Evolutionary conservation across 1,139 yeast genomes (phyloP).

Genomic region (Suhomyces choctaworum): DNA sequence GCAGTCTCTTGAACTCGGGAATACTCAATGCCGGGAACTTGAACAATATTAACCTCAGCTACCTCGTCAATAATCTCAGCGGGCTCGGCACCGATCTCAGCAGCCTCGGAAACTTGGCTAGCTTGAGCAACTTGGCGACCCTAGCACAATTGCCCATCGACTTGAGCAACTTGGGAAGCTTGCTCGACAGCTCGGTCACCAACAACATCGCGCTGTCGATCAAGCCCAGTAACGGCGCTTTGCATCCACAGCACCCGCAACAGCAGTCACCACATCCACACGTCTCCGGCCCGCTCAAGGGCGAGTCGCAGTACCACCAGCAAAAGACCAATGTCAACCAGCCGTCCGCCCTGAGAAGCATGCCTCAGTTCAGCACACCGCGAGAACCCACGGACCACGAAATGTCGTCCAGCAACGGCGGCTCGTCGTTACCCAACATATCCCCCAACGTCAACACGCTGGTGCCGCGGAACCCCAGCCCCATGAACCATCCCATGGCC

Average conservation of each 20-base stretch:
- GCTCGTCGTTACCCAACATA: slow-evolving; percentile 26
- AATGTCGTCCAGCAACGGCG: slow-evolving; percentile 2
- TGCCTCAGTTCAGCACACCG: slow-evolving; percentile 1
- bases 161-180: slow-evolving; percentile 36
- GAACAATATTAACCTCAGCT: slow-evolving; percentile 47
- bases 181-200: slow-evolving; percentile 21
- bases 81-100: slow-evolving; percentile 38
- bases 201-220: slow-evolving; percentile 9
- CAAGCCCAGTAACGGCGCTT: background rate
- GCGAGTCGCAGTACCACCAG: background rate
- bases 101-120: slow-evolving; percentile 41
- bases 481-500: slow-evolving; percentile 19
- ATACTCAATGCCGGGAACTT: slow-evolving; percentile 46
- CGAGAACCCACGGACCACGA: background rate
- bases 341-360: slow-evolving; percentile 6
- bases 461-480: slow-evolving; percentile 14
- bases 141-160: slow-evolving; percentile 49
- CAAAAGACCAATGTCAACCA: slow-evolving; percentile 2
- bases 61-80: slow-evolving; percentile 44
- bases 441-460: slow-evolving; percentile 30
- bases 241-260: background rate
- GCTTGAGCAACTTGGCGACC: slow-evolving; percentile 43
- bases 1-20: slow-evolving; percentile 4
- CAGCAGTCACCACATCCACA: slow-evolving; percentile 2
- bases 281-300: too few relatives aligned